These are phyloP conservation scores for Microsporum ferrugineum DNA, from an alignment of 2,329 filamentous ascomycete genomes.

Conservation along the genomic window DNA sequence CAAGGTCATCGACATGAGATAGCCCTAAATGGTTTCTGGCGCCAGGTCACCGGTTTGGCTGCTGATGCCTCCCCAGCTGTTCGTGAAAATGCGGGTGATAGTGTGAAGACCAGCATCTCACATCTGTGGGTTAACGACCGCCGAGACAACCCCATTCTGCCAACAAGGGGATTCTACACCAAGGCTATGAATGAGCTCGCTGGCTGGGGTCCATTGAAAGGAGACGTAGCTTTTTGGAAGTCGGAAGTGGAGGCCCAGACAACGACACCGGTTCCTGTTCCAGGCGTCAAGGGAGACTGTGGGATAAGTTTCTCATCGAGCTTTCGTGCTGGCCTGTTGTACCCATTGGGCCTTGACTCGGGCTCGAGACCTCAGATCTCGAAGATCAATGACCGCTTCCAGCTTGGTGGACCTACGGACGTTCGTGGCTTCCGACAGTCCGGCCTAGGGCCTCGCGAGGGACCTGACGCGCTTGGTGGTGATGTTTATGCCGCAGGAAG, in stretches of 20 bases:
- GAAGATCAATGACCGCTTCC: conserved; percentile 86
- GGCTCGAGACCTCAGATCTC: conserved; percentile 50
- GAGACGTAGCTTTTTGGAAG: conserved; percentile 91
- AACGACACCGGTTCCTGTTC: conserved; percentile 61
- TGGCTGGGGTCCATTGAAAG: conserved; percentile 68
- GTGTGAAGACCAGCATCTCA: conserved; percentile 73
- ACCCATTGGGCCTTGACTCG: conserved; percentile 59
- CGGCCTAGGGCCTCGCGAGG: conserved; percentile 80
- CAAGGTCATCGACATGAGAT: conserved; percentile 62
- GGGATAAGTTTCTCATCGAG: conserved; percentile 76
- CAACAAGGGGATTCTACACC: conserved; percentile 67
- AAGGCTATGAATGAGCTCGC: conserved; percentile 75
- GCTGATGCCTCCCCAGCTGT: conserved; percentile 68
- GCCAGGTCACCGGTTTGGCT: conserved; percentile 71
- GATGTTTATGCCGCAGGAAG: conserved; percentile 86
- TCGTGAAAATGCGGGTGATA: conserved; percentile 76
- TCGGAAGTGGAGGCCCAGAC: conserved; percentile 73
- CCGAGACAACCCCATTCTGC: conserved; percentile 75
- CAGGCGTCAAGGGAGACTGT: conserved; percentile 55
- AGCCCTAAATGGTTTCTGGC: conserved; percentile 71
- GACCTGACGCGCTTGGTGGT: conserved; percentile 73
- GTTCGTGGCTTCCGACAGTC: conserved; percentile 86
- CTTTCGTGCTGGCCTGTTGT: conserved; percentile 69
- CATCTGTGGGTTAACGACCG: conserved; percentile 71
- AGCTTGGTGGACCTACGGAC: conserved; percentile 86